Percentiles rank a stretch among this genome's conserved stretches.
Conservation (phyloP, 176 grass and related monocot genomes). For the Oryza glaberrima region DNA sequence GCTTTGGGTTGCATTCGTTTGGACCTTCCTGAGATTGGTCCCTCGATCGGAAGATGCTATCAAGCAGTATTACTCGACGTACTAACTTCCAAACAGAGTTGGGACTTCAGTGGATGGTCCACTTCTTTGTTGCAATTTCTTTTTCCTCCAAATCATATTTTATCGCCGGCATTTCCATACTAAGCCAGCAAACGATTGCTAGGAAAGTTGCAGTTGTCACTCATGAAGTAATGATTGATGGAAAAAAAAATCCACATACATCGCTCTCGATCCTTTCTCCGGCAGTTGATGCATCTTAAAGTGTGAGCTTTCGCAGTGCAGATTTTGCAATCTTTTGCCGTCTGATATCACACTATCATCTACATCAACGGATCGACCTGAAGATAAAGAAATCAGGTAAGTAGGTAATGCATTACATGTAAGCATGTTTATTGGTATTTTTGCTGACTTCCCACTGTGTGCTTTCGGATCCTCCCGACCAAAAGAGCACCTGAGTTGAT, state of each 20-base stretch:
- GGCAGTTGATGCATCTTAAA: conserved; percentile 19
- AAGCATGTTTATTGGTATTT: conserved; percentile 24
- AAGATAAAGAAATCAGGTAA: conserved; percentile 1
- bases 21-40: conserved; percentile 21
- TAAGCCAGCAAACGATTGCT: conserved; percentile 24
- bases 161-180: not conserved
- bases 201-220: conserved; percentile 27
- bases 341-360: conserved; percentile 4
- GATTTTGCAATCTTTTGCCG: not conserved
- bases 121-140: conserved; percentile 12
- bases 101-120: conserved; percentile 32
- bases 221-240: conserved; percentile 7
- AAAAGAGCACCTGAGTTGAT: not conserved
- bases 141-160: conserved; percentile 15
- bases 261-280: conserved; percentile 32
- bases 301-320: not conserved
- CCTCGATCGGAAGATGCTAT: conserved; percentile 29
- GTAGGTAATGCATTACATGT: conserved; percentile 13
- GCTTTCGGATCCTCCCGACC: conserved; percentile 24
- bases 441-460: conserved; percentile 10
- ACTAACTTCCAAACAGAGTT: conserved; percentile 38
- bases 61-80: not conserved
- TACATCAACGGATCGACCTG: conserved; percentile 15
- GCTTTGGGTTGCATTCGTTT: conserved; percentile 36
- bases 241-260: conserved; percentile 17